These are phyloP conservation scores for Lachancea fermentati DNA, from an alignment of 805 yeast species.

Conservation along the genomic window DNA sequence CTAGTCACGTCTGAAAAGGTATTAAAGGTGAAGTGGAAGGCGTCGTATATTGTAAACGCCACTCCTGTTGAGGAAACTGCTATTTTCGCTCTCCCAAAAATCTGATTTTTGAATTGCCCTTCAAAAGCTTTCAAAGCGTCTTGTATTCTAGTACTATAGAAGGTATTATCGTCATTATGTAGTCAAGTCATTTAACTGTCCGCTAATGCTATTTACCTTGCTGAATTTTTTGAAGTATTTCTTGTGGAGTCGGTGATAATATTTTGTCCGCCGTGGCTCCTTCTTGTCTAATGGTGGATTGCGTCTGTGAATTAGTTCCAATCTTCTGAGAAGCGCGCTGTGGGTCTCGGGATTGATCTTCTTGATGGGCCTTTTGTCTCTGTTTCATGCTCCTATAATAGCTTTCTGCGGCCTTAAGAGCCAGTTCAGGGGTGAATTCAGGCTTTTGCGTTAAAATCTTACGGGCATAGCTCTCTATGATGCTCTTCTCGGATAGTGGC, in stretches of 20 bases:
- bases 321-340: conserved; percentile 20
- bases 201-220: conserved; percentile 17
- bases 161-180: background rate
- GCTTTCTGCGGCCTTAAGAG: conserved; percentile 31
- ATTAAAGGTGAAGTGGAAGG: conserved; percentile 75
- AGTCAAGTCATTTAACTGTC: background rate
- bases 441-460: conserved; percentile 31
- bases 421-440: conserved; percentile 27
- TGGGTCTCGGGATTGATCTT: conserved; percentile 26
- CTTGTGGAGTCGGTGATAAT: conserved; percentile 32
- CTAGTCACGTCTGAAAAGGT: conserved; percentile 31
- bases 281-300: conserved; percentile 3
- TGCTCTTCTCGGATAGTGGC: conserved; percentile 25
- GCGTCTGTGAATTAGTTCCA: background rate
- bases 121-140: background rate
- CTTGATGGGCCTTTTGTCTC: conserved; percentile 22
- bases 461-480: conserved; percentile 28
- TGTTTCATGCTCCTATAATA: conserved; percentile 25
- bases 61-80: conserved; percentile 51
- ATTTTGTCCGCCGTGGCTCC: conserved; percentile 14
- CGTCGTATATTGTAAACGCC: conserved; percentile 48
- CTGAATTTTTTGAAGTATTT: conserved; percentile 31
- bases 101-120: conserved; percentile 8
- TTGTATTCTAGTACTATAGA: conserved; percentile 1
- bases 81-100: conserved; percentile 37